Evolutionary conservation across 345 rosid genomes (phyloP).

Genomic region (Aquilaria malaccensis): DNA sequence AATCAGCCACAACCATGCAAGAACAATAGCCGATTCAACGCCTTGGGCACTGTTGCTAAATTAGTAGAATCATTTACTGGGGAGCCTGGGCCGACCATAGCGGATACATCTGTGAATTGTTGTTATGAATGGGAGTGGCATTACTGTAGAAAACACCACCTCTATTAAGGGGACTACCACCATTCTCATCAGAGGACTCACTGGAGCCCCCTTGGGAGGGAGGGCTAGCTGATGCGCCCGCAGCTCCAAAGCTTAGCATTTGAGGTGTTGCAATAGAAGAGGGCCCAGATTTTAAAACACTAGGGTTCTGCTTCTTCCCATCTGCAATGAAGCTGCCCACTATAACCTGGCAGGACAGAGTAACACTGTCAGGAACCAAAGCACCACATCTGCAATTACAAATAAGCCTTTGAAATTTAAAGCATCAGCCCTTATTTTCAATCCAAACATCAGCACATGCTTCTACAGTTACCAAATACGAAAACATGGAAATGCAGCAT

Average conservation of each 20-base stretch:
- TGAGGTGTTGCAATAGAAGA: slow-evolving; percentile 40
- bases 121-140: slow-evolving; percentile 36
- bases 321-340: slow-evolving; percentile 82
- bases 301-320: slow-evolving; percentile 43
- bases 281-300: slow-evolving; percentile 40
- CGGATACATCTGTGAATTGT: slow-evolving; percentile 57
- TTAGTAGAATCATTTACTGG: slow-evolving; percentile 27
- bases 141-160: slow-evolving; percentile 32
- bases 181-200: slow-evolving; percentile 63
- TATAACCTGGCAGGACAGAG: slow-evolving; percentile 44
- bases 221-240: slow-evolving; percentile 43
- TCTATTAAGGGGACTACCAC: slow-evolving; percentile 51
- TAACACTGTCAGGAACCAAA: slow-evolving; percentile 8
- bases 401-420: background rate
- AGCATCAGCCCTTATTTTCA: background rate
- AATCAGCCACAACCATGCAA: slow-evolving; percentile 7
- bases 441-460: background rate
- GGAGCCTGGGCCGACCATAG: slow-evolving; percentile 50
- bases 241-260: slow-evolving; percentile 51
- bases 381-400: background rate
- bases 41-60: background rate
- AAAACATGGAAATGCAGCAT: background rate
- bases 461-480: background rate
- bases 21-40: slow-evolving; percentile 7
- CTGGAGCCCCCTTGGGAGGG: slow-evolving; percentile 68